Conservation (phyloP, 1,139 yeast genomes). For the Candida neerlandica region DNA sequence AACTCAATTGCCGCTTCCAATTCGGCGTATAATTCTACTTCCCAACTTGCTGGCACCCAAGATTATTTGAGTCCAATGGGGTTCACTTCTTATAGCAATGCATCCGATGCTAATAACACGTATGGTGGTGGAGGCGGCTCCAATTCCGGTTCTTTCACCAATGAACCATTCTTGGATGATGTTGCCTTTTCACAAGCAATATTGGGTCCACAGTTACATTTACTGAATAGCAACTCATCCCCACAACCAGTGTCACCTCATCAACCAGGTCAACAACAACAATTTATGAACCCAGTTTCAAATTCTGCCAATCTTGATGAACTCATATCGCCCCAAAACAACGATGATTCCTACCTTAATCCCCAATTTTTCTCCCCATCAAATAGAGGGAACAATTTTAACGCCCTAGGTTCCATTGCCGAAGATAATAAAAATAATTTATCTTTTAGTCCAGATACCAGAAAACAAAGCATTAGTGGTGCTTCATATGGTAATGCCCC, state of each 20-base stretch:
- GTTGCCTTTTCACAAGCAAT: slow-evolving; percentile 19
- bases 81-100: slow-evolving; percentile 10
- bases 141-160: slow-evolving; percentile 25
- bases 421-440: slow-evolving; percentile 21
- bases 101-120: slow-evolving; percentile 11
- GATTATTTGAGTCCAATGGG: slow-evolving; percentile 18
- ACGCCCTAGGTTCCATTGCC: slow-evolving; percentile 35
- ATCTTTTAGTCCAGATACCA: slow-evolving; percentile 35
- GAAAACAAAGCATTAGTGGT: slow-evolving; percentile 35
- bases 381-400: slow-evolving; percentile 25
- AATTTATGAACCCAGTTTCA: slow-evolving; percentile 19
- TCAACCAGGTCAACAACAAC: slow-evolving; percentile 10
- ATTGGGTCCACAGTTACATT: slow-evolving; percentile 17
- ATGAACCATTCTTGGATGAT: slow-evolving; percentile 42
- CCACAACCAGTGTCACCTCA: slow-evolving; percentile 17
- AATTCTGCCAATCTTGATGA: slow-evolving; percentile 33
- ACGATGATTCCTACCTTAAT: slow-evolving; percentile 28
- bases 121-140: slow-evolving; percentile 12
- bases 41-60: slow-evolving; percentile 11
- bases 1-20: slow-evolving; percentile 5
- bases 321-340: slow-evolving; percentile 36
- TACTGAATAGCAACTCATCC: slow-evolving; percentile 15
- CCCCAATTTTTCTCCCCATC: slow-evolving; percentile 50
- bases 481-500: slow-evolving; percentile 12
- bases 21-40: slow-evolving; percentile 15